A percentile compares a stretch with the other conserved stretches of the same genome.
Evolutionary conservation across 2,329 filamentous ascomycete species (phyloP).

Genomic region (Xylariaceae sp.): DNA sequence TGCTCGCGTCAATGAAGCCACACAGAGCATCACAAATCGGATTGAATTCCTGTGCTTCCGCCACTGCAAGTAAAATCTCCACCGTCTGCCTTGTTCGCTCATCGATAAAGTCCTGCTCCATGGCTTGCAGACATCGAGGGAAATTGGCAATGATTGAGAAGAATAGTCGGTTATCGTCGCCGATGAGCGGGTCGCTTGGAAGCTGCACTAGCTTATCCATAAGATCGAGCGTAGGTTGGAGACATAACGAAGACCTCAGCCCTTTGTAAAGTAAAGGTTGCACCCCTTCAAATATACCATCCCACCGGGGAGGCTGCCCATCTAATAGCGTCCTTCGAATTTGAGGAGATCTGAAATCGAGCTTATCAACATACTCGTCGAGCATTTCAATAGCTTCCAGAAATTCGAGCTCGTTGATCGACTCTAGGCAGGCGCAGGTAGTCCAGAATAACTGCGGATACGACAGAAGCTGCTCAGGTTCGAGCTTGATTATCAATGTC

Average conservation of each 20-base stretch:
- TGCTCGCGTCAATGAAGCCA: slow-evolving; percentile 64
- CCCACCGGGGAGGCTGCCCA: slow-evolving; percentile 80
- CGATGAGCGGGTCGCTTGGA: slow-evolving; percentile 75
- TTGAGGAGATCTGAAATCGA: slow-evolving; percentile 69
- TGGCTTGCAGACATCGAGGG: slow-evolving; percentile 74
- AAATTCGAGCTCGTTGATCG: slow-evolving; percentile 94
- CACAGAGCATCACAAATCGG: slow-evolving; percentile 66
- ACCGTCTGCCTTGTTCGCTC: slow-evolving; percentile 59
- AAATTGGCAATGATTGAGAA: slow-evolving; percentile 90
- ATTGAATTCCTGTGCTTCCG: slow-evolving; percentile 66
- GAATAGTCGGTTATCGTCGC: slow-evolving; percentile 75
- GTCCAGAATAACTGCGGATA: slow-evolving; percentile 98
- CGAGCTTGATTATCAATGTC: slow-evolving; percentile 81
- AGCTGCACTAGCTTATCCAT: slow-evolving; percentile 76
- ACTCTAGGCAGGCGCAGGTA: slow-evolving; percentile 91
- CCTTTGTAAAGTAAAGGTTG: slow-evolving; percentile 88
- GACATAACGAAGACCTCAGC: slow-evolving; percentile 76
- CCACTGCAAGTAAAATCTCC: slow-evolving; percentile 65
- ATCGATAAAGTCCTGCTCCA: slow-evolving; percentile 62
- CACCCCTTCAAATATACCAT: slow-evolving; percentile 81
- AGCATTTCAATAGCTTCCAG: slow-evolving; percentile 89
- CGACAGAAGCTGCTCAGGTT: slow-evolving; percentile 72
- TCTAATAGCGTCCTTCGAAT: slow-evolving; percentile 71
- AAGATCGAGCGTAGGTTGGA: slow-evolving; percentile 71
- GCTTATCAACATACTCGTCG: slow-evolving; percentile 76